Percentiles rank a stretch among this genome's conserved stretches.
These are phyloP conservation scores for Musa troglodytarum DNA, from an alignment of 176 grass and related monocot species.

Conservation along the genomic window DNA sequence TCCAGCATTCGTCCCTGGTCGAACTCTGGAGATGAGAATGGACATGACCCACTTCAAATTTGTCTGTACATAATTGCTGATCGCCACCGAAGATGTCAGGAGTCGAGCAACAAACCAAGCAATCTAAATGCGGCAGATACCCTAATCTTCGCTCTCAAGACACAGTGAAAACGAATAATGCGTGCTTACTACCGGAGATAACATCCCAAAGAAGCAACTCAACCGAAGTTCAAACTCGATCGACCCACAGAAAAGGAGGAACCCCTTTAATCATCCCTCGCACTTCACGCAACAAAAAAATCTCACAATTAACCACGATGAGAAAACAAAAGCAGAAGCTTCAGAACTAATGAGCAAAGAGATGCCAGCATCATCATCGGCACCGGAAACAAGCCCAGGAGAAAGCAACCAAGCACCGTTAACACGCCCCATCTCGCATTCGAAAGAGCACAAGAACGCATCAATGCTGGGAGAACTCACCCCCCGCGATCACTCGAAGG, in stretches of 20 bases:
- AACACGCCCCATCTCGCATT: not conserved
- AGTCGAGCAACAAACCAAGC: not conserved
- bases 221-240: not conserved
- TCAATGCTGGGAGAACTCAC: not conserved
- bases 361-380: not conserved
- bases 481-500: conserved; percentile 10
- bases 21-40: not conserved
- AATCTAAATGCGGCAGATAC: not conserved
- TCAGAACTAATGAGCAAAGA: not conserved
- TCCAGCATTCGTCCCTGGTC: not conserved
- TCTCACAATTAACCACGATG: not conserved
- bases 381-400: not conserved
- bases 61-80: not conserved
- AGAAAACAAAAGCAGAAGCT: not conserved
- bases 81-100: not conserved
- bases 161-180: not conserved
- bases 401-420: not conserved
- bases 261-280: not conserved
- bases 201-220: not conserved
- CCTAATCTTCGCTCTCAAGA: not conserved
- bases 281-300: not conserved
- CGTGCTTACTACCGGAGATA: not conserved
- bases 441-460: not conserved
- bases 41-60: not conserved
- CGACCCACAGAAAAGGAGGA: not conserved